Percentiles rank a stretch among this genome's conserved stretches.
Evolutionary conservation across 1,284 basidiomycete species (phyloP).

Genomic region (Cutaneotrichosporon sp.): DNA sequence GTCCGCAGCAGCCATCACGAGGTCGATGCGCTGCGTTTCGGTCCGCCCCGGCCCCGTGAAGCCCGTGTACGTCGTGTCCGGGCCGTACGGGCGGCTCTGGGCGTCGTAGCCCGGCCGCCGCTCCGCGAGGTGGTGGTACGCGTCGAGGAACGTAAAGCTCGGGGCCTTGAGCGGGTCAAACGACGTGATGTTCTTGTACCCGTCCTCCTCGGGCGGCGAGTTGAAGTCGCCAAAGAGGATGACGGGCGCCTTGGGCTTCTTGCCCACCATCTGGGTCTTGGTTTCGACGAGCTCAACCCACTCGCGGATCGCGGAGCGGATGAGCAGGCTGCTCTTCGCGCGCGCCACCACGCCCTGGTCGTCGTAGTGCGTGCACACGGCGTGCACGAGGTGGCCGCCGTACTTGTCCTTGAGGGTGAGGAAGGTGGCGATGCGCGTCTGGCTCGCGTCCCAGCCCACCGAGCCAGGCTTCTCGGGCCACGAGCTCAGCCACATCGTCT

Average conservation of each 20-base stretch:
- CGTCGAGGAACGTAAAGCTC: slow-evolving; percentile 41
- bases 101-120: slow-evolving; percentile 11
- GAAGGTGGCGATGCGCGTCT: slow-evolving; percentile 49
- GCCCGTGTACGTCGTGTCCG: slow-evolving; percentile 41
- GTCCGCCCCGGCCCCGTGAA: slow-evolving; percentile 35
- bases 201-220: slow-evolving; percentile 46
- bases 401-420: slow-evolving; percentile 32
- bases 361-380: slow-evolving; percentile 53
- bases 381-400: slow-evolving; percentile 34
- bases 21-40: slow-evolving; percentile 41
- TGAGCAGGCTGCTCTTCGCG: slow-evolving; percentile 42
- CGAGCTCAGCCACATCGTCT: slow-evolving; percentile 47
- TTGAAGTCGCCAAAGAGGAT: slow-evolving; percentile 52
- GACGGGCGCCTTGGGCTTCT: slow-evolving; percentile 25
- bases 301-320: slow-evolving; percentile 36
- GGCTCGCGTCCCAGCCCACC: slow-evolving; percentile 51
- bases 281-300: slow-evolving; percentile 34
- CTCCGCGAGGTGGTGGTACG: slow-evolving; percentile 30
- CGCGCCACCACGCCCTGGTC: slow-evolving; percentile 41
- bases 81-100: slow-evolving; percentile 41
- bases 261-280: neutral
- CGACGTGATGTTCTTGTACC: slow-evolving; percentile 49
- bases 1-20: slow-evolving; percentile 40
- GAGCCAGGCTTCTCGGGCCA: slow-evolving; percentile 43
- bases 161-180: slow-evolving; percentile 26